A percentile compares a stretch with the other conserved stretches of the same genome.
Conservation (phyloP, 2,329 filamentous ascomycete genomes). For the Xylaria sp. region DNA sequence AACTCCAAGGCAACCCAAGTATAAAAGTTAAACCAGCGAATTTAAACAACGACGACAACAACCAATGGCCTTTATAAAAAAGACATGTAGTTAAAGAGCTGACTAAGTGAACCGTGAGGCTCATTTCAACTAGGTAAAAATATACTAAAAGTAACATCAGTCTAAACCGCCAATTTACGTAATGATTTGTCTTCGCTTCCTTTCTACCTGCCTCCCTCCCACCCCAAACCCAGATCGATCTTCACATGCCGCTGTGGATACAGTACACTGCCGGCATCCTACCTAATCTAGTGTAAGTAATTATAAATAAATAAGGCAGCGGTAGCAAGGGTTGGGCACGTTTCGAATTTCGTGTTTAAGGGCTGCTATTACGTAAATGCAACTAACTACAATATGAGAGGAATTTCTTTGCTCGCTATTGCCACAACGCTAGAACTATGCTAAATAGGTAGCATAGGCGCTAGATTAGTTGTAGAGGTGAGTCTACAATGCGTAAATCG, state of each 20-base stretch:
- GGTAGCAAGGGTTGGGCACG: background rate
- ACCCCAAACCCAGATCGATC: conserved; percentile 1
- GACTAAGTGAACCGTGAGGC: conserved; percentile 15
- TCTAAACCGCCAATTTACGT: conserved; percentile 28
- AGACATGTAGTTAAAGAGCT: conserved; percentile 25
- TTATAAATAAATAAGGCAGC: background rate
- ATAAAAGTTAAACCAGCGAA: background rate
- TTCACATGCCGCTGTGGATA: conserved; percentile 7
- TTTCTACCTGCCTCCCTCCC: background rate
- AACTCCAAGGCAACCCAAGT: background rate
- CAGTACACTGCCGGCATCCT: conserved; percentile 3
- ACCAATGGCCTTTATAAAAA: background rate
- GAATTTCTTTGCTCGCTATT: no score
- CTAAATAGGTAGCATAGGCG: no score
- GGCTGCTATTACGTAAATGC: conserved; percentile 11
- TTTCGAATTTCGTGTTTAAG: background rate
- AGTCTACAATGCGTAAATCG: no score
- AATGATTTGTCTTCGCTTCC: conserved; percentile 20
- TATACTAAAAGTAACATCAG: conserved; percentile 20
- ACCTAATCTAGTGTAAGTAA: background rate
- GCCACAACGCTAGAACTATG: no score
- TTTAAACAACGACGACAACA: background rate
- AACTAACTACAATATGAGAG: no score
- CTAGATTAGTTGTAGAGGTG: no score
- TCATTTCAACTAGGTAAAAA: conserved; percentile 16